Conservation (phyloP, 495 filamentous ascomycete genomes). For the Penicillium pulvis region DNA sequence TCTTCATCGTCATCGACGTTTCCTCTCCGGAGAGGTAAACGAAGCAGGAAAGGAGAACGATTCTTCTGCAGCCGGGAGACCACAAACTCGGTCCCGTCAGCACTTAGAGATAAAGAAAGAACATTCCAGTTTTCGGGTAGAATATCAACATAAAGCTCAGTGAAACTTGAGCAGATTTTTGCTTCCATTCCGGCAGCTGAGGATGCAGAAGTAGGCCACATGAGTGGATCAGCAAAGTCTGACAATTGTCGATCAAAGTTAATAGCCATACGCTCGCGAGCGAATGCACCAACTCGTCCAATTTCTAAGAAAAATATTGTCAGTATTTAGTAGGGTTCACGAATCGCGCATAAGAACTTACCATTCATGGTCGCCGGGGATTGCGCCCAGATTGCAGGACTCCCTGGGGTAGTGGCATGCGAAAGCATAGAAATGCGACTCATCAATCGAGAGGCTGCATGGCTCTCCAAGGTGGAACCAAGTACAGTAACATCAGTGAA, state of each 20-base stretch:
- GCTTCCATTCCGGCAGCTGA: slow-evolving; percentile 25
- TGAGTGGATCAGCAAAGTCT: slow-evolving; percentile 41
- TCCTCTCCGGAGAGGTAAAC: slow-evolving; percentile 79
- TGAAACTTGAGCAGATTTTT: slow-evolving; percentile 37
- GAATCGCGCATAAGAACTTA: slow-evolving; percentile 17
- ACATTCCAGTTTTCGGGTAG: slow-evolving; percentile 83
- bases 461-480: slow-evolving; percentile 50
- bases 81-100: slow-evolving; percentile 76
- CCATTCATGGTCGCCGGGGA: slow-evolving; percentile 49
- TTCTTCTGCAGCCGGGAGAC: slow-evolving; percentile 75
- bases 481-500: slow-evolving; percentile 41
- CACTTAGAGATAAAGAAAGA: slow-evolving; percentile 80
- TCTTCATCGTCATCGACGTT: slow-evolving; percentile 81
- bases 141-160: slow-evolving; percentile 55
- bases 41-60: slow-evolving; percentile 77
- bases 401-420: slow-evolving; percentile 40
- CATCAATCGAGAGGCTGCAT: slow-evolving; percentile 47
- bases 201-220: slow-evolving; percentile 36
- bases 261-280: slow-evolving; percentile 46
- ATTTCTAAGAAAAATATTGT: slow-evolving; percentile 33
- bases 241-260: slow-evolving; percentile 46
- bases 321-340: slow-evolving; percentile 5
- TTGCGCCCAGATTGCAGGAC: slow-evolving; percentile 32
- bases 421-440: slow-evolving; percentile 51
- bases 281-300: slow-evolving; percentile 48